Evolutionary conservation across 192 early-diverging fungal species (phyloP), one percentile per base, ranked within the genome.

Genomic region (Backusella psychrophila): DNA sequence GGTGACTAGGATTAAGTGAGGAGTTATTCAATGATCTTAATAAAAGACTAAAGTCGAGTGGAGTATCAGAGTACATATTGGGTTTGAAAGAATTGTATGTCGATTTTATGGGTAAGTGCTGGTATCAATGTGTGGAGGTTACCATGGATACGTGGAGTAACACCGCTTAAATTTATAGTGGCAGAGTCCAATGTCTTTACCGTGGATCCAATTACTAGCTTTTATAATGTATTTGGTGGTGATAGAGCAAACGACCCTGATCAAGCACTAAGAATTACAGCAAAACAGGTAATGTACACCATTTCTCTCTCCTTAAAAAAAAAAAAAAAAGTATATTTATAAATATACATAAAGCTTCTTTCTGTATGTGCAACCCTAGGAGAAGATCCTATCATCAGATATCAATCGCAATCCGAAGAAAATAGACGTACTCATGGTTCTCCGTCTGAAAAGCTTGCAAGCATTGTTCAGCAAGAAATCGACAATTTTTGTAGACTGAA

Each of bases 351-450:
- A 44, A 31, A 97, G 89, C 82, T 99, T 21, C 89, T 94, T 11
- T 96, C 96, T 12, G 91, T 98, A 5, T 91, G 96, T 75, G 93
- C 91, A 1, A 91, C 94, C 9, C 82, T 99, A 34, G 96, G 95
- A 34, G 96, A 98, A 71, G 92, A 91, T 80, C 97, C 98, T 0
- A 91, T 95, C 49, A 96, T 99, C 73, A 90, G 98, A 49, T 99
- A 97, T 78, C 92, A 94, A 82, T 82, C 89, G 59, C 91, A 93
- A 33, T 87, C 88, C 26, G 93, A 91, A 39, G 80, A 86, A n/a
- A 86, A 93, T 75, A 2, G 12, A 42, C 41, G 6, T 49, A 19
- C 26, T 41, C 70, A 77, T 8, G 70, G 49, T 6, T 44, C 75
- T 11, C 78, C 90, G 75, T 84, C 91, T 35, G 90, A 90, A 5